Base-by-base conservation (phyloP, 768 basidiomycete genomes). In the Tricholomella constricta region DNA sequence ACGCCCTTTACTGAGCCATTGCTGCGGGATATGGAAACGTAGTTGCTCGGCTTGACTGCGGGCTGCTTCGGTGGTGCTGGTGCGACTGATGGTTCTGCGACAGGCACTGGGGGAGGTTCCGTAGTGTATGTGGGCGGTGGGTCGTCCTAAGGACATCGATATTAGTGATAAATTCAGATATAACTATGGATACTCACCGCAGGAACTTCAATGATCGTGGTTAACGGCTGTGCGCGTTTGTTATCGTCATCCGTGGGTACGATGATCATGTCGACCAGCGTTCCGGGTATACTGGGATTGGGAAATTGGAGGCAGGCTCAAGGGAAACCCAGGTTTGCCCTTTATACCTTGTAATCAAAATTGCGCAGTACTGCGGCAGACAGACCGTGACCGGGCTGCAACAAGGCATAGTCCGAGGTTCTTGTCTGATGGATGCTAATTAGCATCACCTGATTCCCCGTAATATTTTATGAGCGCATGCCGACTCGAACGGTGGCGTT, bases 41-140 rank as follows among this genome's bases (percentile, higher is more conserved):
- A 72, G 51, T 77, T 74, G 52, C 62, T 64, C 0, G 74, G 65
- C 51, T 71, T 70, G 52, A 66, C 46, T 17, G 57, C 42, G 17
- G 60, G 62, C 51, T 45, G 55, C 20, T 26, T 31, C n/a, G n/a
- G n/a, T n/a, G n/a, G n/a, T 41, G 41, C 12, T 14, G 29, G 35
- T 17, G 43, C 40, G 22, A 20, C 23, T 3, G 57, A 49, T 19
- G 54, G n/a, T 29, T 44, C 34, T 11, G 23, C 45, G 4, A 34
- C 20, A 8, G 55, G 22, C 8, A 27, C 17, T 19, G 51, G 42
- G 15, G 55, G 49, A 25, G 47, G 34, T n/a, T 29, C 48, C 34
- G 48, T 45, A 3, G 58, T 56, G 27, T 64, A 64, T 5, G 51
- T 58, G 14, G 62, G 62, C 25, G 62, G 62, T 11, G 62, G 60